Evolutionary conservation across 805 yeast genomes (phyloP).

Genomic region (Saturnispora saitoi): DNA sequence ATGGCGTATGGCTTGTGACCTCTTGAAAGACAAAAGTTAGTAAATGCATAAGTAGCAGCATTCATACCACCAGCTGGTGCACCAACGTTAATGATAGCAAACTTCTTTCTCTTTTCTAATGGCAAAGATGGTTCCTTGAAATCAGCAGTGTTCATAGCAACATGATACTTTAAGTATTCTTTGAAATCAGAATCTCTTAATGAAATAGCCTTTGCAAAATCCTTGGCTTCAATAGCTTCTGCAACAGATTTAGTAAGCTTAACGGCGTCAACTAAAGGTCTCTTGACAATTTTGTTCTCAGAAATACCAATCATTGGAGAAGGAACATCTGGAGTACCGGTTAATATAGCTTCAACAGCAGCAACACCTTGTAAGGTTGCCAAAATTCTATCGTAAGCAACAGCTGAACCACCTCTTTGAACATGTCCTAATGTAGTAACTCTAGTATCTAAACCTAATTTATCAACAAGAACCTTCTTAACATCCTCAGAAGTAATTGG

Average conservation of each 20-base stretch:
- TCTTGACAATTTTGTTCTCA: conserved; percentile 61
- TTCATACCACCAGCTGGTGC: conserved; percentile 78
- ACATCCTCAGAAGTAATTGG: conserved; percentile 63
- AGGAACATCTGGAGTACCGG: conserved; percentile 58
- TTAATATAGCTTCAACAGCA: conserved; percentile 68
- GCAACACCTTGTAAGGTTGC: conserved; percentile 80
- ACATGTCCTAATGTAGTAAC: conserved; percentile 74
- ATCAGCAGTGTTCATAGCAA: conserved; percentile 60
- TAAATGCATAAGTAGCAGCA: conserved; percentile 68
- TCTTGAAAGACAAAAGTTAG: conserved; percentile 63
- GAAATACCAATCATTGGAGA: conserved; percentile 71
- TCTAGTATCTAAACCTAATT: conserved; percentile 65
- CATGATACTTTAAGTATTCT: conserved; percentile 54
- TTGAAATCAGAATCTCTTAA: conserved; percentile 64
- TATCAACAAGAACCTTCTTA: conserved; percentile 50
- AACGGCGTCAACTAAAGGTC: conserved; percentile 68
- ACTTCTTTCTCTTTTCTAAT: conserved; percentile 43
- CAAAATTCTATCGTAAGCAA: conserved; percentile 60
- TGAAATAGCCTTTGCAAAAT: conserved; percentile 62
- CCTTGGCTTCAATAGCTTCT: conserved; percentile 51
- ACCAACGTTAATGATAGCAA: conserved; percentile 69
- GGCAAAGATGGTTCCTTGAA: conserved; percentile 57
- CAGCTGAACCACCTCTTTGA: conserved; percentile 79
- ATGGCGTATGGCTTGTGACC: conserved; percentile 70
- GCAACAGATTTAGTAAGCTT: conserved; percentile 65